Percentiles rank a stretch among this genome's conserved stretches.
These are phyloP conservation scores for Phytopythium litorale DNA, from an alignment of 352 stramenopile species.

Conservation along the genomic window DNA sequence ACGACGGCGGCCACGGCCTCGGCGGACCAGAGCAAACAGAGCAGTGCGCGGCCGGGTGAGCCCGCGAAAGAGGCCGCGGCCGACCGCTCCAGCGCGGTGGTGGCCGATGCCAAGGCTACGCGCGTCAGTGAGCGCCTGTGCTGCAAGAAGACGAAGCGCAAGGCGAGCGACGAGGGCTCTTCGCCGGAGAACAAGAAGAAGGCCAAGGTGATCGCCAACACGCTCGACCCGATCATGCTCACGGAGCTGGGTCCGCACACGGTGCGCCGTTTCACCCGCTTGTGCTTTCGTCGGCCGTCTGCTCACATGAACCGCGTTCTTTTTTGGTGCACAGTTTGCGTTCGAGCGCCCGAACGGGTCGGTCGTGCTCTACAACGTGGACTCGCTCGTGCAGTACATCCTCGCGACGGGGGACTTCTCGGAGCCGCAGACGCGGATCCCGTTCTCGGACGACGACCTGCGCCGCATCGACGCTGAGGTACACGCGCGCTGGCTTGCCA, in stretches of 20 bases:
- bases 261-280: slow-evolving; percentile 23
- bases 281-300: slow-evolving; percentile 8
- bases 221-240: slow-evolving; percentile 88
- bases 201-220: slow-evolving; percentile 63
- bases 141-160: slow-evolving; percentile 46
- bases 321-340: slow-evolving; percentile 52
- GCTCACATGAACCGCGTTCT: background rate
- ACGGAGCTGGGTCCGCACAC: slow-evolving; percentile 69
- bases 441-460: slow-evolving; percentile 82
- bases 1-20: slow-evolving; percentile 11
- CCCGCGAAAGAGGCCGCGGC: background rate
- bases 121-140: slow-evolving; percentile 55
- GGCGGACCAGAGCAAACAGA: background rate
- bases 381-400: slow-evolving; percentile 87
- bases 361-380: slow-evolving; percentile 84
- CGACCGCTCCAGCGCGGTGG: background rate
- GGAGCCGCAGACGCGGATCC: slow-evolving; percentile 84
- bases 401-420: slow-evolving; percentile 86
- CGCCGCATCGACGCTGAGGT: slow-evolving; percentile 70
- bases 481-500: slow-evolving; percentile 14
- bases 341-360: slow-evolving; percentile 81
- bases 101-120: slow-evolving; percentile 21
- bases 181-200: slow-evolving; percentile 24
- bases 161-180: slow-evolving; percentile 21
- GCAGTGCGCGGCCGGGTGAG: background rate